phyloP scores from a whole-genome alignment of 371 early-diverging fungal genomes.

The Mortierella sp. region DNA sequence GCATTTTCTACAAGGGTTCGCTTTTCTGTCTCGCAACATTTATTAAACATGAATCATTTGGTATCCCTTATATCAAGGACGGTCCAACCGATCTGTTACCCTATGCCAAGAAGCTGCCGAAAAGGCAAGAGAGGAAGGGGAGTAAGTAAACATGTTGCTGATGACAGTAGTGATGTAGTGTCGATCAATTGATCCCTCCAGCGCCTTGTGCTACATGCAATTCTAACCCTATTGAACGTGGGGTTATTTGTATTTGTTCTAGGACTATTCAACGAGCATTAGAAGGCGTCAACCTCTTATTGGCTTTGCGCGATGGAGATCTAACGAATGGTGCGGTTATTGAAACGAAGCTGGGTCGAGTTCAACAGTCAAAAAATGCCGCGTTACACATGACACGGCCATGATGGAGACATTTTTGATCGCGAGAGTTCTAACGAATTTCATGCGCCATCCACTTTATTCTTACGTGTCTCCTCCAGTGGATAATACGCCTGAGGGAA shows the following conservation, averaged over 20 bases:
- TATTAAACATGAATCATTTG: background rate
- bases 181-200: background rate
- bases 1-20: too few species aligned
- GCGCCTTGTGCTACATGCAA: too few species aligned
- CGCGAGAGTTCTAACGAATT: conserved; percentile 5
- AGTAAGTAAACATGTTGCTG: conserved; percentile 13
- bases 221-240: background rate
- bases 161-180: background rate
- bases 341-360: conserved; percentile 14
- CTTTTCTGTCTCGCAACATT: too few species aligned
- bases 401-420: background rate
- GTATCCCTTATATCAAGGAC: conserved; percentile 9
- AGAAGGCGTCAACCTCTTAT: conserved; percentile 66
- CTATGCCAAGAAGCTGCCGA: conserved; percentile 44
- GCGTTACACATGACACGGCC: background rate
- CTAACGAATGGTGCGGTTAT: conserved; percentile 58
- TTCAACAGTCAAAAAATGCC: background rate
- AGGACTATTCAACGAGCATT: conserved; percentile 69
- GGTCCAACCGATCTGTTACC: conserved; percentile 17
- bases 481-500: conserved; percentile 60
- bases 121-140: conserved; percentile 36
- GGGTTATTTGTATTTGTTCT: background rate
- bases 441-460: conserved; percentile 2
- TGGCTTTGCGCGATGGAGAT: conserved; percentile 65
- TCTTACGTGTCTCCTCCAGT: background rate